Base-by-base conservation (phyloP, 2,329 filamentous ascomycete species). In the Verticillium albo-atrum region DNA sequence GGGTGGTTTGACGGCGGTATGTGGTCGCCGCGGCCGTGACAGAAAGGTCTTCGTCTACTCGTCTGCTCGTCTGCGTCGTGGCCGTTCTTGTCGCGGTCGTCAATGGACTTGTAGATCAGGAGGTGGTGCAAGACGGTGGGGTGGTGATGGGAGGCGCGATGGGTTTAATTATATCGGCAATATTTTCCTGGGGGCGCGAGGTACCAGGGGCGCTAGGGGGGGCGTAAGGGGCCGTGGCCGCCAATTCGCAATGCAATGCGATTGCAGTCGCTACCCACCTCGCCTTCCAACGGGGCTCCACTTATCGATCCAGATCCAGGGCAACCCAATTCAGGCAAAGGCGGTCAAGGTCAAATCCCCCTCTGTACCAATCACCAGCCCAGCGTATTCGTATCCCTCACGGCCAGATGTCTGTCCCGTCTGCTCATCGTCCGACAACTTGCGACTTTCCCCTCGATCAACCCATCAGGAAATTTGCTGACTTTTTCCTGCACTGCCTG, bases 331-430 rank as follows among this genome's bases (percentile, higher is more conserved):
- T 50, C 20, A 23, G 42, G 42, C 42, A 50, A 37, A 50, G 42
- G 42, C 42, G 42, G 42, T 50, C 42, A 50, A 23, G 3, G 34
- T 37, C 34, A 20, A 20, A 37, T n/a, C 14, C 7, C 20, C 42
- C 42, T 20, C 42, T 50, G 20, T 23, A 20, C 62, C 61, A 64
- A 64, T 64, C 51, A 59, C 52, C 25, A 28, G 26, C 30, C 28
- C 23, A 59, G 62, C 62, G 62, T 64, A 63, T 64, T 64, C 62
- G 62, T 61, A 59, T 64, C 27, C 6, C 20, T 20, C n/a, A 25
- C 42, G 42, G 42, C 42, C 42, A 50, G 42, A 4, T 7, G 2
- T 23, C 20, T 25, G 20, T 50, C 20, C 42, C 42, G 42, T 23
- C 42, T 25, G 42, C 30, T 3, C 25, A 56, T 56, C 34, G 54